Evolutionary conservation across 2,329 filamentous ascomycete species (phyloP).

Genomic region (Aspergillus neoniger): DNA sequence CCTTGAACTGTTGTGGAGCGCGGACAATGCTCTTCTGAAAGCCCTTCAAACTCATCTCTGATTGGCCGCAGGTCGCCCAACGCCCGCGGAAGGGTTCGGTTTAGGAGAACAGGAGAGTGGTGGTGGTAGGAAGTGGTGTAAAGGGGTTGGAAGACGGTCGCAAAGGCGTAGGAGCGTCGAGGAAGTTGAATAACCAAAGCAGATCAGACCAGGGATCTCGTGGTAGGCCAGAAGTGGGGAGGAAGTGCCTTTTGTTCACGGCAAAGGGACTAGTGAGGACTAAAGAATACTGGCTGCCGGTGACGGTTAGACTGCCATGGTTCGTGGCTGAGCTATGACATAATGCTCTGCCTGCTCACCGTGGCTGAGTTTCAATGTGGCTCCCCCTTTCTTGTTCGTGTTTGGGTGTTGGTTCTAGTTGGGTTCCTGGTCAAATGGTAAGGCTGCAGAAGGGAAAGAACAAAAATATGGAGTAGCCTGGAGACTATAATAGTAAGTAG

Average conservation of each 20-base stretch:
- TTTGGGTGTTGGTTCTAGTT: neutral
- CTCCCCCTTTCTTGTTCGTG: neutral
- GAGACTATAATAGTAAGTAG: too few relatives aligned
- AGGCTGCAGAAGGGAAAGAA: neutral
- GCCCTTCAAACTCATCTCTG: constrained; percentile 90
- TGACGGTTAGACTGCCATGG: constrained; percentile 27
- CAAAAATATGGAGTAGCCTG: neutral
- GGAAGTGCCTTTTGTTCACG: constrained; percentile 14
- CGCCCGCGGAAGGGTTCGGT: constrained; percentile 9
- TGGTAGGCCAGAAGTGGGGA: constrained; percentile 14
- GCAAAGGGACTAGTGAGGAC: constrained; percentile 5
- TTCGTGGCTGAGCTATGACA: constrained; percentile 32
- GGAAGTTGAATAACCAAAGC: neutral
- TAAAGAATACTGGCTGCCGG: constrained; percentile 12
- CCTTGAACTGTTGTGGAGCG: constrained; percentile 89
- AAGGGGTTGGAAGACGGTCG: neutral
- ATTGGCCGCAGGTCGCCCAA: constrained; percentile 6
- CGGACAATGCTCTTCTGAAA: constrained; percentile 86
- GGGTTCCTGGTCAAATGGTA: neutral
- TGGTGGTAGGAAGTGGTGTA: neutral
- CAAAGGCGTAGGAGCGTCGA: neutral
- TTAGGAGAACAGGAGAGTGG: neutral
- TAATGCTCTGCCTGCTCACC: constrained; percentile 13
- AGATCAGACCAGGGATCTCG: constrained; percentile 9
- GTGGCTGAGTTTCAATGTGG: constrained; percentile 15